These are phyloP conservation scores for Mortierella sp. DNA, from an alignment of 371 early-diverging fungal genomes.

Conservation along the genomic window DNA sequence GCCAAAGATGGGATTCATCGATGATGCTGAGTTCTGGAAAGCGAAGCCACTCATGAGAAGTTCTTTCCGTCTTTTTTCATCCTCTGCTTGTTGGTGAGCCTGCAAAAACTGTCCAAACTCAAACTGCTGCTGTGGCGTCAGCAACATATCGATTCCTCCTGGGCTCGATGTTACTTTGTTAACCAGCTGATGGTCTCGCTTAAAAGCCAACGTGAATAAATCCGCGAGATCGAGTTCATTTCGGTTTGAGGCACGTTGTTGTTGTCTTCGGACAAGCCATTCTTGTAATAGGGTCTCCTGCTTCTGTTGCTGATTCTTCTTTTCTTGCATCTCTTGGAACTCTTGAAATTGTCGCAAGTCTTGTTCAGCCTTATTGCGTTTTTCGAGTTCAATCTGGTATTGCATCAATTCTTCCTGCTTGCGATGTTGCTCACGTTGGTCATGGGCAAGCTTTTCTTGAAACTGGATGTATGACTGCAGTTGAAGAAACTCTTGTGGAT, in stretches of 20 bases:
- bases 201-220: slow-evolving; percentile 49
- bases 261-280: slow-evolving; percentile 47
- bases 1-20: neutral
- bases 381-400: slow-evolving; percentile 51
- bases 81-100: slow-evolving; percentile 24
- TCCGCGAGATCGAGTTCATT: slow-evolving; percentile 49
- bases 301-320: slow-evolving; percentile 28
- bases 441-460: slow-evolving; percentile 32
- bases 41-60: slow-evolving; percentile 12
- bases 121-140: slow-evolving; percentile 50
- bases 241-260: slow-evolving; percentile 27
- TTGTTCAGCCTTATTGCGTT: slow-evolving; percentile 47
- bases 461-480: slow-evolving; percentile 51
- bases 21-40: neutral
- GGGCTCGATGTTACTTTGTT: slow-evolving; percentile 37
- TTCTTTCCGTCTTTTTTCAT: slow-evolving; percentile 32
- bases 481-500: slow-evolving; percentile 51
- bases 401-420: slow-evolving; percentile 41
- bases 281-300: slow-evolving; percentile 35
- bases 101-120: slow-evolving; percentile 53
- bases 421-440: slow-evolving; percentile 33
- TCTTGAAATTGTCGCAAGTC: slow-evolving; percentile 49
- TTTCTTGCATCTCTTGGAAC: slow-evolving; percentile 42
- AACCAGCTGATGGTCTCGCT: slow-evolving; percentile 41
- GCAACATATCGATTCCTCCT: slow-evolving; percentile 45